Evolutionary conservation across 768 basidiomycete genomes (phyloP).

Genomic region (Trametes sanguinea): DNA sequence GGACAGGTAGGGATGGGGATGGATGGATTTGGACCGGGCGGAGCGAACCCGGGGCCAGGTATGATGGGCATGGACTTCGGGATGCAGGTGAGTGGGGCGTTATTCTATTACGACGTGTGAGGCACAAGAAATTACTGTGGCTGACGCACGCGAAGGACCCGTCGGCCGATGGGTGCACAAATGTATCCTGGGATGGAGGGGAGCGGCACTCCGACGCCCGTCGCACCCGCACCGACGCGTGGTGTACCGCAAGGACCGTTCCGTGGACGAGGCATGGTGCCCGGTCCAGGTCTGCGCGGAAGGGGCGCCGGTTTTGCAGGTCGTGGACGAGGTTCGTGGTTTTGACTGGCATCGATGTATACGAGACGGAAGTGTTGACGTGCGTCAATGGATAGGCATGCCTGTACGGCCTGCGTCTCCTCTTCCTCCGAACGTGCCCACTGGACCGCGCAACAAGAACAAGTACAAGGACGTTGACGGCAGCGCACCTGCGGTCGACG

Average conservation of each 20-base stretch:
- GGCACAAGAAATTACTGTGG: no score
- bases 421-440: constrained; percentile 83
- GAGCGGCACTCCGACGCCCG: constrained; percentile 48
- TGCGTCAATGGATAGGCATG: constrained; percentile 32
- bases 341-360: neutral
- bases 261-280: constrained; percentile 46
- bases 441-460: constrained; percentile 84
- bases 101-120: neutral
- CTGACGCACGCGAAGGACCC: constrained; percentile 47
- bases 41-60: constrained; percentile 45
- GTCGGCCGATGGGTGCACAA: constrained; percentile 61
- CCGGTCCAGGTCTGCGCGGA: constrained; percentile 42
- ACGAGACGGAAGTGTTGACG: neutral
- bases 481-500: constrained; percentile 83
- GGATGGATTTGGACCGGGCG: constrained; percentile 39
- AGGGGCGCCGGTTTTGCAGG: constrained; percentile 42
- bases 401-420: constrained; percentile 82
- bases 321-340: constrained; percentile 45
- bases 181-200: constrained; percentile 70
- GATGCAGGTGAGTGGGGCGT: constrained; percentile 61
- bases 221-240: constrained; percentile 26
- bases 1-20: constrained; percentile 39
- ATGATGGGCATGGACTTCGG: constrained; percentile 76
- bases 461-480: constrained; percentile 90
- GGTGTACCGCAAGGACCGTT: constrained; percentile 42